Evolutionary conservation across 2,329 filamentous ascomycete species (phyloP), one percentile per base, ranked within the genome.

Genomic region (Alternaria novae-zelandiae): DNA sequence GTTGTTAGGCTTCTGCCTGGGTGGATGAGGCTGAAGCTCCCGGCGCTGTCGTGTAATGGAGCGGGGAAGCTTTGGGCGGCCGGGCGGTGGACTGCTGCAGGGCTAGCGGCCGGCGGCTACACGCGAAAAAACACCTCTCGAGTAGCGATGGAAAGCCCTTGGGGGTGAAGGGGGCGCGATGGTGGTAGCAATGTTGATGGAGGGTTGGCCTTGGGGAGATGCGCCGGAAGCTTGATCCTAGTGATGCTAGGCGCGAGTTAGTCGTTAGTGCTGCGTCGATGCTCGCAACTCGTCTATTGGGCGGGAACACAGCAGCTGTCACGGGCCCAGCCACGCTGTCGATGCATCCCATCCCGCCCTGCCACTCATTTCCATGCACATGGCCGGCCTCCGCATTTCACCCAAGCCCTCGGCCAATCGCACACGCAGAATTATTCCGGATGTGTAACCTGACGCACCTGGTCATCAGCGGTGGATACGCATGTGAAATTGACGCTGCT

Each of bases 1-100:
- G 56, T 67, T 66, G 54, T 63, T 64, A 59, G 69, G 57, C 26
- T 46, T 66, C 63, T 57, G 71, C 69, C 74, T 75, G 68, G 64
- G 61, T 68, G 17, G 30, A 68, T 67, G 72, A 75, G 74, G 74
- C 74, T 77, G 72, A 63, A 74, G 75, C 70, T 75, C 64, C 58
- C 59, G 67, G 65, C 67, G 54, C 66, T 73, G 72, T 67, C 66
- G 74, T 72, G 70, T 64, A 70, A 68, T 72, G 61, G 68, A 67
- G 72, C 68, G 70, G 71, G 71, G 74, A 66, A 74, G 75, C 70
- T 70, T 64, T 49, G 63, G 67, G 65, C 62, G 64, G 68, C 59
- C 56, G 45, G 61, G 56, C 49, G 25, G 59, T 43, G 55, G 58
- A 64, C 71, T 70, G 53, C 65, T 62, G 65, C 66, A 70, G 65